Evolutionary conservation across 2,329 filamentous ascomycete genomes (phyloP).

Genomic region (Cucurbitaria berberidis): DNA sequence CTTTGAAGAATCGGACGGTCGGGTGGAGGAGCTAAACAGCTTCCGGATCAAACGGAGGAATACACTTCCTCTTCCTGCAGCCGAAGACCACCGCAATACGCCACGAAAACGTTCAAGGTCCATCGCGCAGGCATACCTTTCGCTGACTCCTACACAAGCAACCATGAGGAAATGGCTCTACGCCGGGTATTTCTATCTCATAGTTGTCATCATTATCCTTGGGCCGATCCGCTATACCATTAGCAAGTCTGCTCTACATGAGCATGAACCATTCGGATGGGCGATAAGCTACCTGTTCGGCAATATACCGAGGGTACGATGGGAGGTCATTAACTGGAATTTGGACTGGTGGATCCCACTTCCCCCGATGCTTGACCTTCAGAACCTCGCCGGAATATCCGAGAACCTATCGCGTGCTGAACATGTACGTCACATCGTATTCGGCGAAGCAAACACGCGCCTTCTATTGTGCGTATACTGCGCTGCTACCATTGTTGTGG

Average conservation of each 20-base stretch:
- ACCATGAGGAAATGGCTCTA: constrained; percentile 81
- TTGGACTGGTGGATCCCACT: constrained; percentile 78
- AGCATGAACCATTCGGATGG: constrained; percentile 88
- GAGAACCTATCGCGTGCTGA: constrained; percentile 56
- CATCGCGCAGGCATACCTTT: constrained; percentile 70
- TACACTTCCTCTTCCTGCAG: constrained; percentile 39
- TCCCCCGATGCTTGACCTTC: constrained; percentile 55
- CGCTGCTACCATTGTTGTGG: constrained; percentile 69
- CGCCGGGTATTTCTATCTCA: constrained; percentile 76
- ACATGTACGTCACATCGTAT: constrained; percentile 65
- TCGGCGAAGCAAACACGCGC: constrained; percentile 83
- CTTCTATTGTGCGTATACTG: constrained; percentile 79
- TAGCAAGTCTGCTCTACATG: constrained; percentile 67
- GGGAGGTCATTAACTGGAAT: constrained; percentile 71
- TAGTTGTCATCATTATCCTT: constrained; percentile 70
- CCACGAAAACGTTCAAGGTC: constrained; percentile 40
- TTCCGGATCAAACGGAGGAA: constrained; percentile 38
- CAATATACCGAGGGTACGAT: constrained; percentile 73
- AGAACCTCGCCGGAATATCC: constrained; percentile 15
- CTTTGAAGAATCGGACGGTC: constrained; percentile 14
- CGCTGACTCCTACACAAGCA: constrained; percentile 80
- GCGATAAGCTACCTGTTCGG: constrained; percentile 88
- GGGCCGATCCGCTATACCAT: constrained; percentile 75
- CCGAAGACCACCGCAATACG: constrained; percentile 28
- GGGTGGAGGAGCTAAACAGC: constrained; percentile 3